Percentiles rank a stretch among this genome's conserved stretches.
These are phyloP conservation scores for Fagopyrum homotropicum DNA, from an alignment of 148 eudicot genomes.

Conservation along the genomic window DNA sequence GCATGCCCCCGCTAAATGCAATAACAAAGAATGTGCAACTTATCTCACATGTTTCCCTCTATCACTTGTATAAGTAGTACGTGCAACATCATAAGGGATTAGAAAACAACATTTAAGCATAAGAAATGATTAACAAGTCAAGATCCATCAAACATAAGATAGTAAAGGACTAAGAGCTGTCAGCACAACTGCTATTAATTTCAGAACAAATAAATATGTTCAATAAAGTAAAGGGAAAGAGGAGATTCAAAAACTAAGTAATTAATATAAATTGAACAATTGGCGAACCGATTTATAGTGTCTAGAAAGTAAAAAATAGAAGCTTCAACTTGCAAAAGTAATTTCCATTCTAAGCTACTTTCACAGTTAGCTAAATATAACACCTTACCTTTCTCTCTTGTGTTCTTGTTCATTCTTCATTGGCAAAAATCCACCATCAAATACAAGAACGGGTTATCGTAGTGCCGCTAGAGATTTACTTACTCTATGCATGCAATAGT, in stretches of 20 bases:
- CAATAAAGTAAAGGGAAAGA: no score
- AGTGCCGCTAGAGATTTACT: slow-evolving; percentile 86
- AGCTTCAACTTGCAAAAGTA: not conserved
- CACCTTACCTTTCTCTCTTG: slow-evolving; percentile 72
- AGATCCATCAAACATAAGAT: slow-evolving; percentile 6
- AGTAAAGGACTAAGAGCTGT: not conserved
- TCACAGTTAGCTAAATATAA: not conserved
- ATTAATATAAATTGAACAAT: no score
- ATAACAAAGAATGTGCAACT: not conserved
- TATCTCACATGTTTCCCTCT: not conserved
- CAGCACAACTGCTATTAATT: not conserved
- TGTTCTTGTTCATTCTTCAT: slow-evolving; percentile 93
- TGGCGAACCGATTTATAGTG: no score
- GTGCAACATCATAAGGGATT: not conserved
- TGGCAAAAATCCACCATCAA: slow-evolving; percentile 90
- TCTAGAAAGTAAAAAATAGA: not conserved
- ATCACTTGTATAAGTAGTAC: not conserved
- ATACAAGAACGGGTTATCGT: slow-evolving; percentile 84
- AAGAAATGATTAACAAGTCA: not conserved
- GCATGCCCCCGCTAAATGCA: no score
- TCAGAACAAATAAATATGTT: not conserved
- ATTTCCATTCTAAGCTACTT: not conserved
- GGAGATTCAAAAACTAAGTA: no score
- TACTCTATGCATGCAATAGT: slow-evolving; percentile 96
- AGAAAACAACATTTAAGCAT: not conserved